Evolutionary conservation across 495 filamentous ascomycete species (phyloP).

Genomic region (Penicillium taxi): DNA sequence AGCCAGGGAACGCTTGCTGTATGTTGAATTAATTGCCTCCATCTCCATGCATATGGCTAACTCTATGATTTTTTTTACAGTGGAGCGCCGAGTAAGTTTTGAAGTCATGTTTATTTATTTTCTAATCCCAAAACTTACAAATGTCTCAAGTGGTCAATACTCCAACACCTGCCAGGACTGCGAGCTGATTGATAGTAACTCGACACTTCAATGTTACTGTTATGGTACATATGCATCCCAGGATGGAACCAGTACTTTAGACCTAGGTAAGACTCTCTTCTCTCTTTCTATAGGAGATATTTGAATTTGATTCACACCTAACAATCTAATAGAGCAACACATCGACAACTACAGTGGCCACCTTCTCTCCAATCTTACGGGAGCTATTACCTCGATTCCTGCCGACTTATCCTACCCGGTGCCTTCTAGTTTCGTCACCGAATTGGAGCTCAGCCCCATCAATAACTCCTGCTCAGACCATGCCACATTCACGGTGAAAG

Average conservation of each 20-base stretch:
- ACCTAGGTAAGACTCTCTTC: background rate
- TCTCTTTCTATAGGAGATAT: too few relatives aligned
- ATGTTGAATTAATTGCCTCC: too few relatives aligned
- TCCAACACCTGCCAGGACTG: background rate
- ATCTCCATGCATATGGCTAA: too few relatives aligned
- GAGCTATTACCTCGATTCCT: background rate
- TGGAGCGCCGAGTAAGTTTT: too few relatives aligned
- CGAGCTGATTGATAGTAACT: background rate
- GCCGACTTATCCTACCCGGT: background rate
- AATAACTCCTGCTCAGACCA: too few relatives aligned
- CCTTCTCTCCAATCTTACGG: too few relatives aligned
- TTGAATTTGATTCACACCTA: background rate
- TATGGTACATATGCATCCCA: background rate
- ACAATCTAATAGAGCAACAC: background rate
- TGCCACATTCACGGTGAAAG: too few relatives aligned
- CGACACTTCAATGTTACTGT: background rate
- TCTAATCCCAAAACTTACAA: too few relatives aligned
- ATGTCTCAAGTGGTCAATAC: background rate
- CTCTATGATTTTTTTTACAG: too few relatives aligned
- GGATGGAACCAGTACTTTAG: background rate
- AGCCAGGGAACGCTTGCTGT: too few relatives aligned
- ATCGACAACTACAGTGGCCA: background rate
- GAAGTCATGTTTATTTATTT: too few relatives aligned
- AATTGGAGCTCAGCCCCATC: background rate
- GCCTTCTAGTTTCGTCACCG: background rate